These are phyloP conservation scores for Dactylellina cionopaga DNA, from an alignment of 2,329 filamentous ascomycete species.

Conservation along the genomic window DNA sequence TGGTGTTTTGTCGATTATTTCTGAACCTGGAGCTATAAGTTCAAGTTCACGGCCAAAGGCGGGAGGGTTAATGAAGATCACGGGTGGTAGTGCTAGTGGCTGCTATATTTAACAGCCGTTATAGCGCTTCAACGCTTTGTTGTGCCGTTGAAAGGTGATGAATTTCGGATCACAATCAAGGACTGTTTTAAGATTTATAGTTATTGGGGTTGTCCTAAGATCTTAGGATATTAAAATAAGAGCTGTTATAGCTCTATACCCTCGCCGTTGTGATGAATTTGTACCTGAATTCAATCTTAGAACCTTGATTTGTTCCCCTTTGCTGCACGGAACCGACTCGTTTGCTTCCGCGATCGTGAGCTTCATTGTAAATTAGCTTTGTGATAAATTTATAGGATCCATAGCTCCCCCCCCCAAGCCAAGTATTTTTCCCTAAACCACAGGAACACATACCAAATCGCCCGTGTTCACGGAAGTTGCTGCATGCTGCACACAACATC, in stretches of 20 bases:
- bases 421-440: too few species aligned
- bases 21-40: neutral
- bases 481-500: too few species aligned
- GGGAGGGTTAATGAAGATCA: slow-evolving; percentile 46
- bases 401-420: neutral
- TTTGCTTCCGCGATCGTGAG: slow-evolving; percentile 29
- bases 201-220: neutral
- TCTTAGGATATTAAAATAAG: slow-evolving; percentile 20
- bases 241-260: slow-evolving; percentile 8
- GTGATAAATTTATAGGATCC: neutral
- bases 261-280: slow-evolving; percentile 1
- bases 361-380: too few species aligned
- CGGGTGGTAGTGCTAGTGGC: slow-evolving; percentile 9
- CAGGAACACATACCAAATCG: too few species aligned
- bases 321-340: slow-evolving; percentile 28
- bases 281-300: slow-evolving; percentile 15
- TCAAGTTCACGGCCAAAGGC: slow-evolving; percentile 16
- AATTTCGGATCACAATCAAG: slow-evolving; percentile 8
- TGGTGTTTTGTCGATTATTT: slow-evolving; percentile 9
- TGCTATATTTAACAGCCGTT: slow-evolving; percentile 23
- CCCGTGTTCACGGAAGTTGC: too few species aligned
- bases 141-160: slow-evolving; percentile 24
- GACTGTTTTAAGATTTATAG: slow-evolving; percentile 35
- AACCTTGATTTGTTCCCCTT: slow-evolving; percentile 13
- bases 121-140: slow-evolving; percentile 13